phyloP scores from a whole-genome alignment of 1,284 basidiomycete species.

The Leccinum subspadiceum region DNA sequence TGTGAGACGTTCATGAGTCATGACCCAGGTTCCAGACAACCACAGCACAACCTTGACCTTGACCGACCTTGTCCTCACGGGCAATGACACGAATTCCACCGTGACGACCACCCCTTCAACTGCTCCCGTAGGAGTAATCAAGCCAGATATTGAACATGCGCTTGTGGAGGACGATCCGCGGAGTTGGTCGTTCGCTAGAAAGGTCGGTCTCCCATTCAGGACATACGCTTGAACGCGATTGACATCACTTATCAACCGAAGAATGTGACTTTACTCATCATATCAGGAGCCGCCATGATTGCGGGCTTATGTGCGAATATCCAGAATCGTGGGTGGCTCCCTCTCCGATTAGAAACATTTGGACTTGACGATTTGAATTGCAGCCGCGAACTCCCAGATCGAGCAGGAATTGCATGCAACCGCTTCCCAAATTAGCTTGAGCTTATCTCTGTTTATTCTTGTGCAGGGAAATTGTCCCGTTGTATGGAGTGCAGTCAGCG shows the following conservation, averaged over 20 bases:
- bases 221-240: not conserved
- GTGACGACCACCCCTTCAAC: not conserved
- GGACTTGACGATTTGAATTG: slow-evolving; percentile 3
- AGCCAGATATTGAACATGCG: slow-evolving; percentile 63
- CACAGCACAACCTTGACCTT: not conserved
- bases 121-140: not conserved
- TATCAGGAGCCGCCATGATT: slow-evolving; percentile 64
- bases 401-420: slow-evolving; percentile 65
- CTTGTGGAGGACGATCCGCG: slow-evolving; percentile 77
- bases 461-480: slow-evolving; percentile 68
- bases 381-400: slow-evolving; percentile 71
- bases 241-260: slow-evolving; percentile 23
- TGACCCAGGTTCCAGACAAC: slow-evolving; percentile 9
- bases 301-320: slow-evolving; percentile 70
- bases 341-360: slow-evolving; percentile 5
- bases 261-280: slow-evolving; percentile 54
- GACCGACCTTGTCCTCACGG: not conserved
- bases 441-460: slow-evolving; percentile 76
- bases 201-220: slow-evolving; percentile 42
- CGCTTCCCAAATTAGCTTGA: slow-evolving; percentile 69
- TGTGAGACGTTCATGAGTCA: slow-evolving; percentile 7
- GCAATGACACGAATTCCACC: not conserved
- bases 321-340: slow-evolving; percentile 56
- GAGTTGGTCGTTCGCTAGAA: slow-evolving; percentile 65
- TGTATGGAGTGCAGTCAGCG: slow-evolving; percentile 72